phyloP scores from a whole-genome alignment of 2,329 filamentous ascomycete species.

The Massarina eburnea region DNA sequence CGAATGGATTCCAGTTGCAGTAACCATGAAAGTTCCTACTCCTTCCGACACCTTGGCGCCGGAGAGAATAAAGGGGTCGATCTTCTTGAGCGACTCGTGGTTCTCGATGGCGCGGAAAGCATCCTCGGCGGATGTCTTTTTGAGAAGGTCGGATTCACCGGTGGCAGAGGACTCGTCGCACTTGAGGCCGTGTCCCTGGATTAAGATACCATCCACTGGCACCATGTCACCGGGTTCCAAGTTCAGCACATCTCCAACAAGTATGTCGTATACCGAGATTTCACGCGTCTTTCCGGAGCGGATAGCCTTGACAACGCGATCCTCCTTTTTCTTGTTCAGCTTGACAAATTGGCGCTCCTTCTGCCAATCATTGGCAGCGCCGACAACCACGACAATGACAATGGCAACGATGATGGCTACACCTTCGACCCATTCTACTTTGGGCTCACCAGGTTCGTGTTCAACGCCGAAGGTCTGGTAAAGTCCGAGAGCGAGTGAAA shows the following conservation, averaged over 20 bases:
- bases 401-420: slow-evolving; percentile 79
- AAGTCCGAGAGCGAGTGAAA: slow-evolving; percentile 73
- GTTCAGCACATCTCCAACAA: slow-evolving; percentile 73
- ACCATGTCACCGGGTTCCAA: slow-evolving; percentile 74
- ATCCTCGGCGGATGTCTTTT: slow-evolving; percentile 66
- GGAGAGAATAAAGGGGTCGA: slow-evolving; percentile 85
- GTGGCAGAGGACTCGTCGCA: slow-evolving; percentile 77
- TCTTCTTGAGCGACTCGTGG: slow-evolving; percentile 63
- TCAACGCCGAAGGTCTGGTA: slow-evolving; percentile 68
- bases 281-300: slow-evolving; percentile 72
- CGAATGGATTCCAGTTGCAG: slow-evolving; percentile 71
- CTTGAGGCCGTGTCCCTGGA: slow-evolving; percentile 67
- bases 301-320: slow-evolving; percentile 71
- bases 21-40: slow-evolving; percentile 74
- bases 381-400: slow-evolving; percentile 72
- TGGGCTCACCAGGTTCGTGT: slow-evolving; percentile 54
- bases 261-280: slow-evolving; percentile 69
- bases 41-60: slow-evolving; percentile 78
- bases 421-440: slow-evolving; percentile 79
- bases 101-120: slow-evolving; percentile 67
- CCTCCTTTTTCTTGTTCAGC: slow-evolving; percentile 77
- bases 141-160: slow-evolving; percentile 72
- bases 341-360: slow-evolving; percentile 81
- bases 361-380: slow-evolving; percentile 79
- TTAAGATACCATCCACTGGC: slow-evolving; percentile 71